These are phyloP conservation scores for Jacaranda mimosifolia DNA, from an alignment of 257 asterid genomes.

Conservation along the genomic window DNA sequence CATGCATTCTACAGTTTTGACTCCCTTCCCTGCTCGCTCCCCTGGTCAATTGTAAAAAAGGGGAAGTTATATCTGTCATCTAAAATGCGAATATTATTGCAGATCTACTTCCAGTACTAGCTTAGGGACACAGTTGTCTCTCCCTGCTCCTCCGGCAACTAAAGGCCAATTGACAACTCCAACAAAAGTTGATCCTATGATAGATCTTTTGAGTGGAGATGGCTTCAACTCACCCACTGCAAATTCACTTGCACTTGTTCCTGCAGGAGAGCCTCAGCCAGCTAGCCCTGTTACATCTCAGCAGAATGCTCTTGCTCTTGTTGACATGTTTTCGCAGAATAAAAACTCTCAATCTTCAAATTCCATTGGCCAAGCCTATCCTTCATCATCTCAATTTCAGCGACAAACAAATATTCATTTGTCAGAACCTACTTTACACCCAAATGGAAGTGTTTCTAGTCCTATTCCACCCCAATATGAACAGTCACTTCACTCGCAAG, in stretches of 20 bases:
- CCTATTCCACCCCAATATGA: conserved; percentile 50
- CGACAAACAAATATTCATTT: conserved; percentile 56
- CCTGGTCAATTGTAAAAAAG: neutral
- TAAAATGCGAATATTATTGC: conserved; percentile 25
- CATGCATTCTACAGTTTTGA: neutral
- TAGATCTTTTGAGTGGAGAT: conserved; percentile 88
- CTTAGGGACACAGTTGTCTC: conserved; percentile 58
- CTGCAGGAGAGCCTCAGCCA: conserved; percentile 63
- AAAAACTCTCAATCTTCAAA: conserved; percentile 42
- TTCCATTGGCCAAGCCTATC: conserved; percentile 56
- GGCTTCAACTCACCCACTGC: conserved; percentile 61
- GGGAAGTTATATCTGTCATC: neutral
- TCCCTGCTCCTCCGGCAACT: conserved; percentile 61
- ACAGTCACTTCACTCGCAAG: conserved; percentile 54
- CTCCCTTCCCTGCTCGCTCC: neutral
- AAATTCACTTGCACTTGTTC: conserved; percentile 62
- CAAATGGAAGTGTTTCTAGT: conserved; percentile 61
- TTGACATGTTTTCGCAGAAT: conserved; percentile 65
- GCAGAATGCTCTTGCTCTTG: conserved; percentile 74
- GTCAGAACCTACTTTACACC: conserved; percentile 45
- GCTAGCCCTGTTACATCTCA: conserved; percentile 54
- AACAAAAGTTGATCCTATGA: conserved; percentile 45
- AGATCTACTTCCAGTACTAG: conserved; percentile 61
- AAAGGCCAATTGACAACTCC: conserved; percentile 55
- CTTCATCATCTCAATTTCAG: conserved; percentile 58